A percentile compares a stretch with the other conserved stretches of the same genome.
Conservation (phyloP, 2,329 filamentous ascomycete species). For the Drechmeria coniospora region DNA sequence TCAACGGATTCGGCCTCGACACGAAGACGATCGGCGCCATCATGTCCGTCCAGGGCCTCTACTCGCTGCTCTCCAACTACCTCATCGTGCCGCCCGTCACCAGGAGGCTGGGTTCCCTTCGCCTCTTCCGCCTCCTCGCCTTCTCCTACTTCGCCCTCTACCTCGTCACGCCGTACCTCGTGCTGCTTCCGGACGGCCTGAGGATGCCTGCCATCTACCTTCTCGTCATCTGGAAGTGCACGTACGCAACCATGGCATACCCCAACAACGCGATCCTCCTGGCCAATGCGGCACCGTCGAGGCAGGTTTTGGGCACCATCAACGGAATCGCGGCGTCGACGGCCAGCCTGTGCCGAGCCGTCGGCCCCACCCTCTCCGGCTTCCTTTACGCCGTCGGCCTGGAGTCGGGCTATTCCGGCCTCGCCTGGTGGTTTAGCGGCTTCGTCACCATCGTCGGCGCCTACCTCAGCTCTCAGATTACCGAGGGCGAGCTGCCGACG, state of each 20-base stretch:
- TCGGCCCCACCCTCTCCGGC: slow-evolving; percentile 80
- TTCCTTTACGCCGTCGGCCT: slow-evolving; percentile 70
- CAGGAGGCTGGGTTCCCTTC: slow-evolving; percentile 59
- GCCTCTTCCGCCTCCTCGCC: slow-evolving; percentile 68
- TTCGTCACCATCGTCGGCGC: slow-evolving; percentile 62
- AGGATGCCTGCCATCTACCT: slow-evolving; percentile 63
- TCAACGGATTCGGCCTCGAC: slow-evolving; percentile 68
- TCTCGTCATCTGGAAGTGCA: slow-evolving; percentile 81
- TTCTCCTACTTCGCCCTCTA: slow-evolving; percentile 79
- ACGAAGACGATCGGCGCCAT: slow-evolving; percentile 79
- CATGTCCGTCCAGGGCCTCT: slow-evolving; percentile 74
- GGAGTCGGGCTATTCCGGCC: slow-evolving; percentile 64
- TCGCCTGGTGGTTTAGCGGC: slow-evolving; percentile 88
- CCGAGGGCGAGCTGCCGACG: slow-evolving; percentile 39
- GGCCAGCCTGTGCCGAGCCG: slow-evolving; percentile 73
- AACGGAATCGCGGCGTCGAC: slow-evolving; percentile 87
- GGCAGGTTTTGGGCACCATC: slow-evolving; percentile 73
- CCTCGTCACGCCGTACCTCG: slow-evolving; percentile 73
- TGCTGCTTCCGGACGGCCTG: slow-evolving; percentile 58
- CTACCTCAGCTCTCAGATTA: slow-evolving; percentile 59
- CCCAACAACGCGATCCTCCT: slow-evolving; percentile 81
- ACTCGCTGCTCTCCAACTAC: slow-evolving; percentile 77
- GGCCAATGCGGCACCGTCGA: slow-evolving; percentile 73
- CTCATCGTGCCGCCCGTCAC: slow-evolving; percentile 71
- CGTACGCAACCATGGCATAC: slow-evolving; percentile 79